phyloP scores from a whole-genome alignment of 306 rosid genomes.

The Ammopiptanthus mongolicus region DNA sequence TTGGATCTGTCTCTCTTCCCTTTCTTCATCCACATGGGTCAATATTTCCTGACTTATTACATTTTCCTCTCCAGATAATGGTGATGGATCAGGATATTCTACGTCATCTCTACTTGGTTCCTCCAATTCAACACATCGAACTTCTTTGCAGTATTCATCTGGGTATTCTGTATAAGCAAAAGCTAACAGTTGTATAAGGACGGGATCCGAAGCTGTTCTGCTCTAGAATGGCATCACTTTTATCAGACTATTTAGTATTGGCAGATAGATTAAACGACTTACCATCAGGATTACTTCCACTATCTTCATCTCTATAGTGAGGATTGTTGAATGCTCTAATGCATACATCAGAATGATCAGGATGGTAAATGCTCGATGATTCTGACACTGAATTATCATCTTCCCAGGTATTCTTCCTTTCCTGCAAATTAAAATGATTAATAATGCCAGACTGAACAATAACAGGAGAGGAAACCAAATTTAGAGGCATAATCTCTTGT shows the following conservation, averaged over 20 bases:
- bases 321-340: slow-evolving; percentile 46
- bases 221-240: background rate
- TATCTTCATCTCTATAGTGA: slow-evolving; percentile 38
- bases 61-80: slow-evolving; percentile 22
- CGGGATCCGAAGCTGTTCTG: background rate
- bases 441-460: slow-evolving; percentile 25
- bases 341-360: slow-evolving; percentile 29
- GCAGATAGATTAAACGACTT: slow-evolving; percentile 21
- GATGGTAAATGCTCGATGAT: slow-evolving; percentile 46
- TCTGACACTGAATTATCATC: slow-evolving; percentile 72
- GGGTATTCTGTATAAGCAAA: slow-evolving; percentile 27
- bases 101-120: slow-evolving; percentile 43
- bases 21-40: slow-evolving; percentile 31
- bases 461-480: background rate
- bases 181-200: background rate
- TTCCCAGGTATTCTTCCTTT: slow-evolving; percentile 36
- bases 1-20: slow-evolving; percentile 37
- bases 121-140: slow-evolving; percentile 59
- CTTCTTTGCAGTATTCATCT: slow-evolving; percentile 69
- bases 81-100: slow-evolving; percentile 30
- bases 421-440: slow-evolving; percentile 34
- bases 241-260: slow-evolving; percentile 21
- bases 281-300: slow-evolving; percentile 38
- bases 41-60: slow-evolving; percentile 31
- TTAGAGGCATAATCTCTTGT: background rate